These are phyloP conservation scores for Trifolium fragiferum DNA, from an alignment of 306 rosid genomes.

Conservation along the genomic window DNA sequence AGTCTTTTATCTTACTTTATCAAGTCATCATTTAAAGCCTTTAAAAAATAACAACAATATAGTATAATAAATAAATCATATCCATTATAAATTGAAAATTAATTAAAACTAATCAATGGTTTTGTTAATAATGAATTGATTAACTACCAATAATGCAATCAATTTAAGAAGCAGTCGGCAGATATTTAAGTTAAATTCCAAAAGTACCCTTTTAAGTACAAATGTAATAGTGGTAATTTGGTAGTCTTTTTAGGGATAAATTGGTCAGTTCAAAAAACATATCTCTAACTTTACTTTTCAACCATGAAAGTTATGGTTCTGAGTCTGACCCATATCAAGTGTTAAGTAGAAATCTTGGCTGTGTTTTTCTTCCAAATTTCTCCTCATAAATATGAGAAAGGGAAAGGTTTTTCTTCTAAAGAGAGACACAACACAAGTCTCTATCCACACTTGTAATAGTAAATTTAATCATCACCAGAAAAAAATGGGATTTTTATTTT, in stretches of 20 bases:
- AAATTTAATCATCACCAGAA: conserved; percentile 52
- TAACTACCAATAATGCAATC: conserved; percentile 17
- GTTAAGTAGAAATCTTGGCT: conserved; percentile 46
- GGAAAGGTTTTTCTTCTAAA: conserved; percentile 75
- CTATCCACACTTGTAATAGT: conserved; percentile 59
- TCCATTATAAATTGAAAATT: conserved; percentile 1
- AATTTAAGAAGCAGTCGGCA: conserved; percentile 49
- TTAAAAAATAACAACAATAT: conserved; percentile 36
- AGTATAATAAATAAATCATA: background rate
- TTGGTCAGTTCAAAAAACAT: conserved; percentile 34
- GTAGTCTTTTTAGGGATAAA: conserved; percentile 8
- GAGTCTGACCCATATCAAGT: conserved; percentile 43
- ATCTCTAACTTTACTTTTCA: conserved; percentile 51
- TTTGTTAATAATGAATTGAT: background rate
- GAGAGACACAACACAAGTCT: conserved; percentile 68
- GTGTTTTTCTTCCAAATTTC: conserved; percentile 40
- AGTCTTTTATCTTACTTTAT: conserved; percentile 49
- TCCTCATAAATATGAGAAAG: conserved; percentile 42
- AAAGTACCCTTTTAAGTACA: conserved; percentile 32
- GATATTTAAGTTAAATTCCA: conserved; percentile 36
- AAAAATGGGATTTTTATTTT: background rate
- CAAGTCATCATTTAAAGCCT: conserved; percentile 51
- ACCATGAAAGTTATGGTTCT: conserved; percentile 24
- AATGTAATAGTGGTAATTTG: conserved; percentile 1
- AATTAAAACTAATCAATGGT: background rate